These are phyloP conservation scores for Gracilaria domingensis DNA, from an alignment of 23 red algal species.

Conservation along the genomic window DNA sequence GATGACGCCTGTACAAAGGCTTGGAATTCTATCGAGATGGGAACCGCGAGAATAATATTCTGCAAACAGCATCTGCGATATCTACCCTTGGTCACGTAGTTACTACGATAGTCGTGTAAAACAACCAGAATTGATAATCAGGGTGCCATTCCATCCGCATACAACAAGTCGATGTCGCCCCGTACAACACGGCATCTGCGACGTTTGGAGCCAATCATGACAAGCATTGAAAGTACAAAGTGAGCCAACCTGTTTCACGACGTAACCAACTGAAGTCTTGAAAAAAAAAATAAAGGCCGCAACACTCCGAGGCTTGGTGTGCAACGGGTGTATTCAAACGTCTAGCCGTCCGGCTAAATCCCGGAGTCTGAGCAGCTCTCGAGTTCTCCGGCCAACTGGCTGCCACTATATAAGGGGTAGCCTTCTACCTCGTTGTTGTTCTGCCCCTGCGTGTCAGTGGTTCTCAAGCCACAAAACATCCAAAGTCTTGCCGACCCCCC, in stretches of 20 bases:
- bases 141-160: not conserved
- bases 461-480: too few species aligned
- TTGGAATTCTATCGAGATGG: too few species aligned
- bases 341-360: too few species aligned
- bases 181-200: not conserved
- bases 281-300: not conserved
- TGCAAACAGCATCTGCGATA: too few species aligned
- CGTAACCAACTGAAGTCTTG: not conserved
- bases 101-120: not conserved
- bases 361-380: too few species aligned
- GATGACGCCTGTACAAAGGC: too few species aligned
- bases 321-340: too few species aligned
- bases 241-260: not conserved
- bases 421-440: not conserved
- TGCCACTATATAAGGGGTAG: not conserved
- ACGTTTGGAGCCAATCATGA: not conserved
- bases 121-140: not conserved
- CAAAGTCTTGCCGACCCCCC: too few species aligned
- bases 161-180: not conserved
- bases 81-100: too few species aligned
- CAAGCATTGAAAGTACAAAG: not conserved
- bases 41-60: too few species aligned
- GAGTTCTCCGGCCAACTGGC: not conserved
- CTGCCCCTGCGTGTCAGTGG: not conserved
- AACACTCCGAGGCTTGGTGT: too few species aligned